Conservation (phyloP, 2,329 filamentous ascomycete species). For the Colletotrichum chlorophyti region DNA sequence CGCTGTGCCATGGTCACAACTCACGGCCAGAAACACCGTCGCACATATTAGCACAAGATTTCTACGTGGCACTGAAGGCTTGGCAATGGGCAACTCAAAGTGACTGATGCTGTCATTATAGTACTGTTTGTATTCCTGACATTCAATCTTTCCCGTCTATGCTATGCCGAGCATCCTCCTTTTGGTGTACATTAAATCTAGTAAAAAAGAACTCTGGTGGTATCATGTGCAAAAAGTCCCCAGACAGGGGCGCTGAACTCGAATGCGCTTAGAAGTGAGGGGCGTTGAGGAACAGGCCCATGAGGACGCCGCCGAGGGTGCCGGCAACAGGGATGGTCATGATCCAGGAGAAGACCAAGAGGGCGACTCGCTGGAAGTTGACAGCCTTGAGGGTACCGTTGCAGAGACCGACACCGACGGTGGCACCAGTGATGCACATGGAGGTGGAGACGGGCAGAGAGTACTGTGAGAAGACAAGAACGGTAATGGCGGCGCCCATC, state of each 20-base stretch:
- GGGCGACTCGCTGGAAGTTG: conserved; percentile 76
- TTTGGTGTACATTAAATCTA: conserved; percentile 21
- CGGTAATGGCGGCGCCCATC: conserved; percentile 78
- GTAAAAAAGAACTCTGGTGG: background rate
- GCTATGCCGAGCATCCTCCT: background rate
- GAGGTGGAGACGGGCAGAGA: conserved; percentile 78
- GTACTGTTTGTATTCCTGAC: background rate
- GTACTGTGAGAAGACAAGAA: conserved; percentile 78
- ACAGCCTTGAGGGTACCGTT: conserved; percentile 75
- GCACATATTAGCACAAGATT: no score
- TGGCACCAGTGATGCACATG: conserved; percentile 83
- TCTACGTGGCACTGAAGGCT: no score
- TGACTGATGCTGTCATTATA: background rate
- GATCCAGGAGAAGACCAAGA: conserved; percentile 73
- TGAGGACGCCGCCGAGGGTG: conserved; percentile 46
- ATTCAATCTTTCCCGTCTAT: background rate
- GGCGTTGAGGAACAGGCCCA: conserved; percentile 48
- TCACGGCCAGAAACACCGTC: no score
- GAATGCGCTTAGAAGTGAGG: conserved; percentile 33
- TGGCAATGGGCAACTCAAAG: background rate
- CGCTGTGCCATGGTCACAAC: no score
- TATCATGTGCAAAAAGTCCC: conserved; percentile 5
- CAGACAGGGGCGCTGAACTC: background rate
- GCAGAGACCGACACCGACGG: conserved; percentile 79
- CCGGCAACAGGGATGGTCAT: conserved; percentile 52